Conservation (phyloP, 2,329 filamentous ascomycete species). For the Talaromyces islandicus region DNA sequence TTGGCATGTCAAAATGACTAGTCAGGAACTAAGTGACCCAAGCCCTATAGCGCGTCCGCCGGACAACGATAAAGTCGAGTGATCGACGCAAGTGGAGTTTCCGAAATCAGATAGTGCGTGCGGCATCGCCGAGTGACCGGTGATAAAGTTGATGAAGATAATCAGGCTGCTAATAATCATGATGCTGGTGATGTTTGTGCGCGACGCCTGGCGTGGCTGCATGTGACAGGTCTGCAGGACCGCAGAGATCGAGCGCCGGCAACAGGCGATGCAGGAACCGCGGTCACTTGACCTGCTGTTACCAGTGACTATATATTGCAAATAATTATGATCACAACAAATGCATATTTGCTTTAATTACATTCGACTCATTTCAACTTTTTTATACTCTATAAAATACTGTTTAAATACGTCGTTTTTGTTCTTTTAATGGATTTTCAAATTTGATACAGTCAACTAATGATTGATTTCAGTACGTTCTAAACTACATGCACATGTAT, state of each 20-base stretch:
- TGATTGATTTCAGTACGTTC: too few relatives aligned
- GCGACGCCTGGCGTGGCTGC: neutral
- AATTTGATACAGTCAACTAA: too few relatives aligned
- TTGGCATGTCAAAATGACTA: neutral
- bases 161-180: neutral
- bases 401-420: too few relatives aligned
- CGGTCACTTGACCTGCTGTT: neutral
- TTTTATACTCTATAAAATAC: too few relatives aligned
- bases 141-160: neutral
- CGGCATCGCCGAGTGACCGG: neutral
- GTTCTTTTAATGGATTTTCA: too few relatives aligned
- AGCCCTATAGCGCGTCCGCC: neutral
- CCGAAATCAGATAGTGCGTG: neutral
- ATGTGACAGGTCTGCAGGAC: neutral
- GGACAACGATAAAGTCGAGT: neutral
- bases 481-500: too few relatives aligned
- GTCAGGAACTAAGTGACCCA: neutral
- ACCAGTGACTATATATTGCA: neutral
- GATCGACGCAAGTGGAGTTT: neutral
- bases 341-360: too few relatives aligned
- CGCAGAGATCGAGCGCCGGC: neutral
- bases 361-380: too few relatives aligned
- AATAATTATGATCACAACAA: neutral
- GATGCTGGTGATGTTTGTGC: neutral
- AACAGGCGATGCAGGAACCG: neutral